Evolutionary conservation across 257 asterid species (phyloP), one percentile per base, ranked within the genome.

Genomic region (Solanum lycopersicoides): DNA sequence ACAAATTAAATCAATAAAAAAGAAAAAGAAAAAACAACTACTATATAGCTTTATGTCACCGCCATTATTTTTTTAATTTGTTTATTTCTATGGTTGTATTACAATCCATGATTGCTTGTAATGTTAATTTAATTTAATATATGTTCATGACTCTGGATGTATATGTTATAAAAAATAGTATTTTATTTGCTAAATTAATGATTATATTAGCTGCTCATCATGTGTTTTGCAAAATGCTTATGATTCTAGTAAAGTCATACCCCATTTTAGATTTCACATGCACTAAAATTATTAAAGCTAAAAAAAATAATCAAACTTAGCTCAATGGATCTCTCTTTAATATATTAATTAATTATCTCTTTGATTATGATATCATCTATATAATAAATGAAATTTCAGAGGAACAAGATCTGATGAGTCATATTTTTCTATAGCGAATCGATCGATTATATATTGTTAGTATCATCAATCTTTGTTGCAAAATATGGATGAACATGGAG

Each of bases 351-450:
- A 50, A 50, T 53, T 53, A 3, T 30, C 10, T 80, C 25, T 30
- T 28, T 47, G 63, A 45, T 25, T 79, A 77, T 35, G 66, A 45
- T 79, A 80, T 76, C 21, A 53, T 16, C 20, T 41, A 76, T 23
- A 76, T 76, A 56, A 3, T 56, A 56, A 56, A 20, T 82, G 44
- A 86, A 83, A 59, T 35, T 89, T 91, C 89, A 86, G 93, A 47
- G 92, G 93, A 89, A 88, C 91, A 87, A 89, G 93, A 92, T 90
- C 91, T 89, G 91, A 92, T 91, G 93, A 91, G 88, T 89, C 86
- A 82, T 41, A 82, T 68, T 82, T 73, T 56, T 56, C 65, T n/a
- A 53, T 37, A 37, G 39, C 39, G 39, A 37, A 37, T 53, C 63
- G 63, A 53, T 53, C 63, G 20, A 18, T 16, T 53, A 53, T 23